Evolutionary conservation across 2,329 filamentous ascomycete genomes (phyloP), one percentile per base, ranked within the genome.

Genomic region (Fusarium siculi): DNA sequence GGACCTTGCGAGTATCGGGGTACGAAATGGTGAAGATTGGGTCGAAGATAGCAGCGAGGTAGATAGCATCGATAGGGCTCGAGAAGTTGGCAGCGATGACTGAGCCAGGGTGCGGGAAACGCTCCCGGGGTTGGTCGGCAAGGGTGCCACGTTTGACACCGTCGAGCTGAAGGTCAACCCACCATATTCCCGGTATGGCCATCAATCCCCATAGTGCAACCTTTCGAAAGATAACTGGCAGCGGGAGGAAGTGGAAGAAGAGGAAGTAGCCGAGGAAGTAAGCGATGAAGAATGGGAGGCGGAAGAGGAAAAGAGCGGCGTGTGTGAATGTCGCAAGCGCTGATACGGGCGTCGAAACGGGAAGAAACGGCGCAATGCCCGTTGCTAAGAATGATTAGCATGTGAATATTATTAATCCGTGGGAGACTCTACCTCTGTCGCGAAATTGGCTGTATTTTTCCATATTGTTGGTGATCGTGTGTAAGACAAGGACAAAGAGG

Each of bases 131-230:
- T 77, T 95, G 91, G 78, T 92, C 91, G 52, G 93, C 91, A 37
- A 97, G 86, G 32, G 93, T 95, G 84, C 96, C 96, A 84, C 95
- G 93, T 83, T 94, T 95, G 60, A 99, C 96, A 66, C 96, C 96
- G 81, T 99, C 96, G 74, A 99, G 94, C 82, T 98, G 96, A n/a
- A 99, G 86, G 82, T 99, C 96, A 63, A 98, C 92, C 96, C 96
- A 98, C 95, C 95, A 98, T 65, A 99, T 93, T 34, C 96, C 96
- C 0, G 95, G 94, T 66, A 97, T 93, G 42, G 91, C 93, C 76
- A 99, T 89, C 74, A 98, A 89, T 68, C 91, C 89, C 96, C 96
- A 98, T 59, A 98, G 85, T 54, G 94, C 90, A 18, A 93, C 90
- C 84, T 98, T 98, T 79, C 94, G 94, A 47, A 91, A 79, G 66